Evolutionary conservation across 1,139 yeast genomes (phyloP).

Genomic region (Hyphopichia fennica): DNA sequence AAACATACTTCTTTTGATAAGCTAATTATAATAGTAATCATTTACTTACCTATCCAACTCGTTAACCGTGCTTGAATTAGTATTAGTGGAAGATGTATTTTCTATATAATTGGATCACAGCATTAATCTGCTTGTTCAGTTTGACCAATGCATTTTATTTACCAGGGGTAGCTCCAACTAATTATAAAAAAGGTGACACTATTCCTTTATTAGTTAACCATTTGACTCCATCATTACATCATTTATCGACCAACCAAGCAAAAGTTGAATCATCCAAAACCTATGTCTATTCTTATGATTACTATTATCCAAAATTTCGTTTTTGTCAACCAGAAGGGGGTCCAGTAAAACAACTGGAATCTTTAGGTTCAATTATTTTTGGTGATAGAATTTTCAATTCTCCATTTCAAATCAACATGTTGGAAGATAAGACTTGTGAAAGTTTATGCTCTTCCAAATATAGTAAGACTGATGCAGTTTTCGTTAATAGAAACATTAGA

Average conservation of each 20-base stretch:
- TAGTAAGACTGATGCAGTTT: conserved; percentile 63
- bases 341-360: conserved; percentile 77
- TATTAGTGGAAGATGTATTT: conserved; percentile 4
- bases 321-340: conserved; percentile 78
- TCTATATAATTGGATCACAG: conserved; percentile 12
- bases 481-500: conserved; percentile 73
- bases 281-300: conserved; percentile 74
- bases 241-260: conserved; percentile 25
- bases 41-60: too few species aligned
- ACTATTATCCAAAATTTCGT: conserved; percentile 80
- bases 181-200: conserved; percentile 68
- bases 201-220: conserved; percentile 86
- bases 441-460: conserved; percentile 61
- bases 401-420: conserved; percentile 80
- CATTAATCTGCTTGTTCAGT: conserved; percentile 19
- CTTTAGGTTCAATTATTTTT: conserved; percentile 87
- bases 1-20: not conserved
- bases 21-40: too few species aligned
- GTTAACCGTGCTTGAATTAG: not conserved
- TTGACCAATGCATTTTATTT: conserved; percentile 65
- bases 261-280: conserved; percentile 40
- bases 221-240: conserved; percentile 75
- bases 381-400: conserved; percentile 96
- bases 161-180: conserved; percentile 95
- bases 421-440: conserved; percentile 67